Evolutionary conservation across 768 basidiomycete species (phyloP).

Genomic region (Punctularia strigosozonata): DNA sequence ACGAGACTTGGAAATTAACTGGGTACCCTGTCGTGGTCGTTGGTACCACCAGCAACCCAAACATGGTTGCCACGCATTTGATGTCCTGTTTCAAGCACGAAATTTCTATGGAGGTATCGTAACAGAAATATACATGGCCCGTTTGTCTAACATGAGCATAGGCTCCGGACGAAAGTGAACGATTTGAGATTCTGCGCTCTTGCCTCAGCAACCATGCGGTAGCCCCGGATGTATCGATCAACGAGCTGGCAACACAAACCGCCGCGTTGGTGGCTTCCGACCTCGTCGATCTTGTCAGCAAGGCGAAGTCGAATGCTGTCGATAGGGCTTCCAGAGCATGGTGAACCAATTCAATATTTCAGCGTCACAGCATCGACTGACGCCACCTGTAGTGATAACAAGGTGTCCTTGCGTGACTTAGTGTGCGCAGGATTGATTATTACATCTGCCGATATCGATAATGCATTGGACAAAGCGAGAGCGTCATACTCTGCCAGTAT

Average conservation of each 20-base stretch:
- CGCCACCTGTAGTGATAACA: too few species aligned
- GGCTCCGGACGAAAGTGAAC: conserved; percentile 74
- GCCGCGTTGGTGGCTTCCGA: conserved; percentile 85
- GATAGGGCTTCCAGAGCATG: conserved; percentile 29
- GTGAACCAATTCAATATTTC: conserved; percentile 15
- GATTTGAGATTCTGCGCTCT: conserved; percentile 45
- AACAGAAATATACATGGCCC: conserved; percentile 3
- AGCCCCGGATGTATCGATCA: conserved; percentile 71
- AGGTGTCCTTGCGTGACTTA: too few species aligned
- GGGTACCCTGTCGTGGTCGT: conserved; percentile 68
- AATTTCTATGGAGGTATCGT: conserved; percentile 52
- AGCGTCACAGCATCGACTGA: too few species aligned
- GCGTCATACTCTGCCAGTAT: conserved; percentile 82
- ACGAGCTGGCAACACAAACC: conserved; percentile 67
- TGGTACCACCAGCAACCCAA: conserved; percentile 59
- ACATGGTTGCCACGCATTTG: conserved; percentile 50
- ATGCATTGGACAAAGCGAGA: conserved; percentile 60
- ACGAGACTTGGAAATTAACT: conserved; percentile 41
- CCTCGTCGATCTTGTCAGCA: conserved; percentile 53
- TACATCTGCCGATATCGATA: conserved; percentile 55
- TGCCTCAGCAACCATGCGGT: conserved; percentile 30
- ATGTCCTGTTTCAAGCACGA: conserved; percentile 80
- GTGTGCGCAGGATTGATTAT: conserved; percentile 30
- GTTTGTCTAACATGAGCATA: conserved; percentile 17
- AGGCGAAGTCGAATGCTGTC: conserved; percentile 44